Evolutionary conservation across 192 early-diverging fungal genomes (phyloP).

Genomic region (Piromyces sp.): DNA sequence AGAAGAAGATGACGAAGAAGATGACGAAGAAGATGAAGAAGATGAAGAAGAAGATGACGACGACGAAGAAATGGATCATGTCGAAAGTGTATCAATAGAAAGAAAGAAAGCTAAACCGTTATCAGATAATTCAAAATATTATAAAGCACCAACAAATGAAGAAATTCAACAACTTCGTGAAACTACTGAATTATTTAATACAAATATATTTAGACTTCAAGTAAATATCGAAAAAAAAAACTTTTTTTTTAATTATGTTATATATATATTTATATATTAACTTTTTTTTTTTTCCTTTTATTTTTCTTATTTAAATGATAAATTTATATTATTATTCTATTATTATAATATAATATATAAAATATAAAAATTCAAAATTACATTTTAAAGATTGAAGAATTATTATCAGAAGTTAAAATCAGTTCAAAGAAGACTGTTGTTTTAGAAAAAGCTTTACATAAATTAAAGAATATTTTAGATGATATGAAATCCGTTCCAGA

Average conservation of each 20-base stretch:
- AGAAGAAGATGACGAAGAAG: slow-evolving; percentile 20
- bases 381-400: slow-evolving; percentile 48
- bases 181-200: slow-evolving; percentile 64
- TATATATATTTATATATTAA: too few species aligned
- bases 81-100: not conserved
- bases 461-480: slow-evolving; percentile 52
- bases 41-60: slow-evolving; percentile 8
- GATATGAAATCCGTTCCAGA: slow-evolving; percentile 26
- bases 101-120: slow-evolving; percentile 10
- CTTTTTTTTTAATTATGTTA: too few species aligned
- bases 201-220: slow-evolving; percentile 83
- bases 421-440: slow-evolving; percentile 33
- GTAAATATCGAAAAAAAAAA: slow-evolving; percentile 7
- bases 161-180: slow-evolving; percentile 75
- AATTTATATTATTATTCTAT: slow-evolving; percentile 4
- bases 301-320: slow-evolving; percentile 1
- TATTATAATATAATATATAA: too few species aligned
- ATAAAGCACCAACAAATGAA: slow-evolving; percentile 45
- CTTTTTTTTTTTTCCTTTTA: slow-evolving; percentile 5
- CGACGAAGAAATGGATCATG: slow-evolving; percentile 14
- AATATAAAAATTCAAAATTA: slow-evolving; percentile 9
- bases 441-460: slow-evolving; percentile 45
- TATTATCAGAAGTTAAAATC: slow-evolving; percentile 43
- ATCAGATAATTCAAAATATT: slow-evolving; percentile 7
- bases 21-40: slow-evolving; percentile 19